These are phyloP conservation scores for Rhizopogon salebrosus DNA, from an alignment of 768 basidiomycete genomes.

Conservation along the genomic window DNA sequence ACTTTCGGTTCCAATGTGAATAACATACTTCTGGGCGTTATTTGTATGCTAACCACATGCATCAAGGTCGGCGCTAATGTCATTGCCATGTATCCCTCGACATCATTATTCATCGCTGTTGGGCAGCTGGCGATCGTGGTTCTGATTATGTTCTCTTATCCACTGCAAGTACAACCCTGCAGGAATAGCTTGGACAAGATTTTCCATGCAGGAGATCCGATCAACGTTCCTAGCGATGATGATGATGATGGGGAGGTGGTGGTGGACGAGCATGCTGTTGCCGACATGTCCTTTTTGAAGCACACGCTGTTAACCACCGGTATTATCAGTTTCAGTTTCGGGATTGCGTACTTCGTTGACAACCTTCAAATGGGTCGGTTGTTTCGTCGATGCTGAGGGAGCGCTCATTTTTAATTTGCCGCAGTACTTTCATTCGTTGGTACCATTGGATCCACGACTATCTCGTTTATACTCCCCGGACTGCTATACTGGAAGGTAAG, in stretches of 20 bases:
- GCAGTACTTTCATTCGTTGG: conserved; percentile 94
- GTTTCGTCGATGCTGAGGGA: not conserved
- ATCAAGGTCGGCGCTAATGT: conserved; percentile 82
- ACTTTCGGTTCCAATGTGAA: conserved; percentile 85
- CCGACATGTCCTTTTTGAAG: conserved; percentile 63
- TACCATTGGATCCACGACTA: conserved; percentile 92
- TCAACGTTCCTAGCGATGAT: conserved; percentile 29
- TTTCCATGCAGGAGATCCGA: conserved; percentile 44
- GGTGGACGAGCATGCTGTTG: conserved; percentile 42
- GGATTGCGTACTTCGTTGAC: conserved; percentile 73
- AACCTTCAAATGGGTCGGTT: conserved; percentile 69
- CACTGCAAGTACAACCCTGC: conserved; percentile 91
- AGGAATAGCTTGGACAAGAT: conserved; percentile 90
- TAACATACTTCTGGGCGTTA: conserved; percentile 5
- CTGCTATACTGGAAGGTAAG: conserved; percentile 89
- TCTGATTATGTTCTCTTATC: conserved; percentile 89
- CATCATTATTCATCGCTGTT: conserved; percentile 86
- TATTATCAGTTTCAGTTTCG: conserved; percentile 62
- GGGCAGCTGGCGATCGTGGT: conserved; percentile 92
- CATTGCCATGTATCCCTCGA: conserved; percentile 90
- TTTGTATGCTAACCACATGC: not conserved
- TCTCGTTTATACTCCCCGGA: conserved; percentile 93
- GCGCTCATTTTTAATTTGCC: conserved; percentile 5
- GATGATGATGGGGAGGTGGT: conserved; percentile 45
- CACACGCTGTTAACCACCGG: conserved; percentile 64